Conservation (phyloP, 306 rosid genomes). For the Biancaea sappan region DNA sequence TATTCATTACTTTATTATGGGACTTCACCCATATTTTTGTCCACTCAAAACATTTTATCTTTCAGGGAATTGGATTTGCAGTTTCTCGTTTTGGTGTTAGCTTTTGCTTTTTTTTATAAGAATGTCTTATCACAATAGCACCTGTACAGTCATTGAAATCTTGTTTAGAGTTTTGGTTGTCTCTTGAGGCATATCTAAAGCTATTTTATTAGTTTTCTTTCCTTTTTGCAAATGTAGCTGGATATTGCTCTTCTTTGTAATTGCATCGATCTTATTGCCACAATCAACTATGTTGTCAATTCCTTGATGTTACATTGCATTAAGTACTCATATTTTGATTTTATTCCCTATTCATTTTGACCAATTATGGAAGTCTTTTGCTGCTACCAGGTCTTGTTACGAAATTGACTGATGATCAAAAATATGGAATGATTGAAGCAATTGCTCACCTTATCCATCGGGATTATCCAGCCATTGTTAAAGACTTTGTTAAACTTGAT, state of each 20-base stretch:
- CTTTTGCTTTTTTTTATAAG: neutral
- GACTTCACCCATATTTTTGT: conserved; percentile 1
- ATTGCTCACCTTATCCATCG: conserved; percentile 97
- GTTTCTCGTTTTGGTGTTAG: neutral
- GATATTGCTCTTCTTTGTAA: conserved; percentile 11
- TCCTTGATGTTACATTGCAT: conserved; percentile 5
- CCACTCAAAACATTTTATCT: neutral
- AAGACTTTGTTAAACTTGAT: conserved; percentile 89
- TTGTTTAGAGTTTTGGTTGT: neutral
- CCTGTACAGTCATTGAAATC: neutral
- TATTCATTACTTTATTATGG: neutral
- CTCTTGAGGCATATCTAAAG: conserved; percentile 23
- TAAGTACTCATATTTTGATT: conserved; percentile 18
- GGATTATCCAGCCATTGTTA: conserved; percentile 90
- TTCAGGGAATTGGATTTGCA: conserved; percentile 13
- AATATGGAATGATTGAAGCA: conserved; percentile 99
- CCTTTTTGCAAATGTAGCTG: conserved; percentile 21
- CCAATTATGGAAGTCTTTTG: conserved; percentile 38
- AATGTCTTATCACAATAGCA: neutral
- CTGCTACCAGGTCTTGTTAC: conserved; percentile 84
- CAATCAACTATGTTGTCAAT: conserved; percentile 18
- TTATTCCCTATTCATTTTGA: conserved; percentile 16
- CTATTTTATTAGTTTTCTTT: conserved; percentile 22
- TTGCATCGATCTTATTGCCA: conserved; percentile 1
- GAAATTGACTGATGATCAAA: conserved; percentile 95